phyloP scores from a whole-genome alignment of 768 basidiomycete genomes.

The Suillus subluteus region DNA sequence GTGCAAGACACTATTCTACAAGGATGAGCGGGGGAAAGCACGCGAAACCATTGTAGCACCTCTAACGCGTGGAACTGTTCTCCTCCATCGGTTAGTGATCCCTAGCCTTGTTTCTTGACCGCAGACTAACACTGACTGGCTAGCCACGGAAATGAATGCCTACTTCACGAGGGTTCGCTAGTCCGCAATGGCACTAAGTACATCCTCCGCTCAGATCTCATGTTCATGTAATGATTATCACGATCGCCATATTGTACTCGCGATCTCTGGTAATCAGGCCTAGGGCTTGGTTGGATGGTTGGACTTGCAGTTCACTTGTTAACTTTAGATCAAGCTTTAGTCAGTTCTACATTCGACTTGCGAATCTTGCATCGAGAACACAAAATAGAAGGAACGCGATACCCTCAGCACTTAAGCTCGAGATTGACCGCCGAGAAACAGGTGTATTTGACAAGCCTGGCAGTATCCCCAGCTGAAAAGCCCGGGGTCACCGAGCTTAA shows the following conservation, averaged over 20 bases:
- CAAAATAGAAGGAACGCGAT: background rate
- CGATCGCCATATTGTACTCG: background rate
- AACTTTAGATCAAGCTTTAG: background rate
- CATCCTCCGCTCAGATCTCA: constrained; percentile 71
- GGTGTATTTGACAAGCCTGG: background rate
- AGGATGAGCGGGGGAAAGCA: constrained; percentile 52
- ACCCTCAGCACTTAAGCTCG: background rate
- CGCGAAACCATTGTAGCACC: constrained; percentile 54
- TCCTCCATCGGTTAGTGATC: constrained; percentile 61
- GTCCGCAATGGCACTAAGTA: constrained; percentile 68
- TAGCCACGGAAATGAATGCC: constrained; percentile 73
- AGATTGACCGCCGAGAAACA: background rate
- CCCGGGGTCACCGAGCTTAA: too few species aligned
- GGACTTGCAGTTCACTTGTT: background rate
- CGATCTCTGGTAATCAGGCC: too few species aligned
- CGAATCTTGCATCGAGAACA: background rate
- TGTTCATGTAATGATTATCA: constrained; percentile 48
- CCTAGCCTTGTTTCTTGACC: constrained; percentile 1
- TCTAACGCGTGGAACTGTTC: constrained; percentile 61
- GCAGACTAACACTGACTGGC: constrained; percentile 15
- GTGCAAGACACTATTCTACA: constrained; percentile 71
- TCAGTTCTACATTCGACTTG: background rate
- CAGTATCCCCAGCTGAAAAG: too few species aligned
- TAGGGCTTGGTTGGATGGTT: too few species aligned
- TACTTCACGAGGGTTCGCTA: constrained; percentile 71